These are phyloP conservation scores for Caloboletus inedulis DNA, from an alignment of 1,284 basidiomycete genomes.

Conservation along the genomic window DNA sequence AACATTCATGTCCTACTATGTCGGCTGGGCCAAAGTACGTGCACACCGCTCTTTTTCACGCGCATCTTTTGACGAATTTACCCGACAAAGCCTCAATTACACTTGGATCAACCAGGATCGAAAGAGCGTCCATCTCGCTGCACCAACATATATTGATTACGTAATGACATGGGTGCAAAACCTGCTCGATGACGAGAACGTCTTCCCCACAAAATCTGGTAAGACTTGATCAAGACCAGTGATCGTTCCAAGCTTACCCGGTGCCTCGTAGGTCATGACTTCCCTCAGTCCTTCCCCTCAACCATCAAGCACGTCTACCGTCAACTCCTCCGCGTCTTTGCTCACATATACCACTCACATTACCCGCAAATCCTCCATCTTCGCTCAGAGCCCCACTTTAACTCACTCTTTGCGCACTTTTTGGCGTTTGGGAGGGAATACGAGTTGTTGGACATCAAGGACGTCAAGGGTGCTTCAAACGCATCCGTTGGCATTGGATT, in stretches of 20 bases:
- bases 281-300: constrained; percentile 84
- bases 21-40: constrained; percentile 84
- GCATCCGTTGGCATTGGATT: constrained; percentile 74
- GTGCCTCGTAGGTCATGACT: constrained; percentile 70
- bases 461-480: constrained; percentile 71
- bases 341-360: constrained; percentile 96
- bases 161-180: constrained; percentile 99
- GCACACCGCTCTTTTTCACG: not conserved
- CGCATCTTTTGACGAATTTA: not conserved
- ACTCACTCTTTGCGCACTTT: constrained; percentile 97
- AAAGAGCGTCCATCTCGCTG: constrained; percentile 90
- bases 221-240: constrained; percentile 23
- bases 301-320: constrained; percentile 97
- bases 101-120: constrained; percentile 97
- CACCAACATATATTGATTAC: constrained; percentile 97
- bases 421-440: constrained; percentile 93
- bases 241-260: not conserved
- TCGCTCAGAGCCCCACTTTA: constrained; percentile 94
- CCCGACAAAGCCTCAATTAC: constrained; percentile 76
- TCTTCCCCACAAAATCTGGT: constrained; percentile 96
- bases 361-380: constrained; percentile 91
- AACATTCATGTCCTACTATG: constrained; percentile 90
- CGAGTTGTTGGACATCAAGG: constrained; percentile 87
- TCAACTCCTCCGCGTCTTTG: constrained; percentile 95
- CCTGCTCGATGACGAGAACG: constrained; percentile 85